Evolutionary conservation across 495 filamentous ascomycete genomes (phyloP).

Genomic region (Podospora pseudopauciseta): DNA sequence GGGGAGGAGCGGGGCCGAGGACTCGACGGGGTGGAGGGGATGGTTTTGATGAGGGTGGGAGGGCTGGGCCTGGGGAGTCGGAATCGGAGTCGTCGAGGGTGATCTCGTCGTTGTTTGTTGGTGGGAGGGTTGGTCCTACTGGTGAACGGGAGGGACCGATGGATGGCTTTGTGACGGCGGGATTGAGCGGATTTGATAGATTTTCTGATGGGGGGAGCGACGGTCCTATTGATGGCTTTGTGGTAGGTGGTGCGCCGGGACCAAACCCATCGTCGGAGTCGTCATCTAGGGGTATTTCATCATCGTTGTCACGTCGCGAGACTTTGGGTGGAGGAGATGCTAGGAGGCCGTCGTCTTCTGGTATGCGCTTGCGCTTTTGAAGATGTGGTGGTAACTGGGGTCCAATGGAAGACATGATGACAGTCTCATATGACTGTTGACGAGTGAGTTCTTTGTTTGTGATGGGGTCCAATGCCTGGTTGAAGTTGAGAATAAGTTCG

Average conservation of each 20-base stretch:
- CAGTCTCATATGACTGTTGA: background rate
- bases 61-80: constrained; percentile 25
- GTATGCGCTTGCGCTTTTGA: constrained; percentile 49
- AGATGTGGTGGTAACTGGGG: constrained; percentile 51
- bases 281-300: constrained; percentile 37
- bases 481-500: background rate
- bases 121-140: constrained; percentile 12
- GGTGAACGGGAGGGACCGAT: constrained; percentile 37
- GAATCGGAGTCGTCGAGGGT: constrained; percentile 25
- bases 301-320: constrained; percentile 32
- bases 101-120: constrained; percentile 32
- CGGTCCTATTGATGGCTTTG: constrained; percentile 28
- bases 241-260: constrained; percentile 29
- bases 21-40: constrained; percentile 34
- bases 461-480: background rate
- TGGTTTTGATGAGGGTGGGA: constrained; percentile 19
- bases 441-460: background rate
- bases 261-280: constrained; percentile 39
- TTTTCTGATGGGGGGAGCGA: constrained; percentile 21
- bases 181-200: constrained; percentile 8
- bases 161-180: constrained; percentile 16
- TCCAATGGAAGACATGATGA: constrained; percentile 47
- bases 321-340: constrained; percentile 39
- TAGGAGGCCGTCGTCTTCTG: constrained; percentile 38
- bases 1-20: constrained; percentile 45